Evolutionary conservation across 2,329 filamentous ascomycete species (phyloP), one percentile per base, ranked within the genome.

Genomic region (Aureobasidium sp.): DNA sequence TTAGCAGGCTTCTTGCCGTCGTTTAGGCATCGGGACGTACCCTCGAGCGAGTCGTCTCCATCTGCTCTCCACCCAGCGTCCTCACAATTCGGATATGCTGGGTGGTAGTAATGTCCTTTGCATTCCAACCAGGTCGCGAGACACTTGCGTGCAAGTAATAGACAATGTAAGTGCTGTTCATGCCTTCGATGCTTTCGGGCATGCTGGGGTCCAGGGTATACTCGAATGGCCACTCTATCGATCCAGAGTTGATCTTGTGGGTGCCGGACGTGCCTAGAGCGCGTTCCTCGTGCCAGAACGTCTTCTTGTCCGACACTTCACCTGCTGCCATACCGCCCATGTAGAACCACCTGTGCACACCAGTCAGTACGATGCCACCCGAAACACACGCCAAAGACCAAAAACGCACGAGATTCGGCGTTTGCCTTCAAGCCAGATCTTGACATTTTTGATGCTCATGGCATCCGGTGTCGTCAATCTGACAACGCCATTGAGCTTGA

Each of bases 91-190:
- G 66, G 49, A 76, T 71, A 58, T 76, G 74, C 59, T 91, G 91
- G 66, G 85, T 85, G 29, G 88, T 80, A 60, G 87, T 82, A 47
- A 95, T 75, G 66, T 95, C 90, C 73, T 94, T 91, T 63, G 86
- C 84, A 63, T 96, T 83, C 73, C 93, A 94, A 57, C 90, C 88
- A 4, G 66, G 65, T 55, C 90, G 76, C 40, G 85, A 86, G 47
- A 97, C 84, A 48, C 89, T 90, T 1, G 91, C 93, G 70, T 95
- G 95, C 64, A 98, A 77, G 60, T 86, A 84, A 71, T 97, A 98
- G 42, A 88, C 86, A 56, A 97, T 84, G 71, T 86, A 91, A 14
- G 87, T 90, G 61, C 94, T 88, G 53, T 80, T 78, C 54, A 97
- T 75, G 3, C 93, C 93, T 70, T 97, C 93, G 35, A 98, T 81